phyloP scores from a whole-genome alignment of 2,329 filamentous ascomycete genomes.

The Thielaviopsis cerberus region DNA sequence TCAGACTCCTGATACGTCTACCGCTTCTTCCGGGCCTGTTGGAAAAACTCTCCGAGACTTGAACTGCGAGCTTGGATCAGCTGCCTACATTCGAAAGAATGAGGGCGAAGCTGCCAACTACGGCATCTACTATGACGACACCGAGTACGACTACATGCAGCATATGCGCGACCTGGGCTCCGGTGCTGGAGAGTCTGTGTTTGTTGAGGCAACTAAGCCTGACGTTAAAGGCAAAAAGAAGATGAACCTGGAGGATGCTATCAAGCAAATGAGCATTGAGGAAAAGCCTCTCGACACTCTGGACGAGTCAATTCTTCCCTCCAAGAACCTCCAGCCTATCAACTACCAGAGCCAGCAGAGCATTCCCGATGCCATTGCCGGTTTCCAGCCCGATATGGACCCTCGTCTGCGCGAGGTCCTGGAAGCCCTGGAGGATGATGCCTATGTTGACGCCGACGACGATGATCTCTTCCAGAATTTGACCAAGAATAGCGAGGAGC shows the following conservation, averaged over 20 bases:
- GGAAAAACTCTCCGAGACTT: constrained; percentile 56
- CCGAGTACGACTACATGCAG: constrained; percentile 98
- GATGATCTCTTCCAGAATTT: constrained; percentile 71
- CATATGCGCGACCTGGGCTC: constrained; percentile 76
- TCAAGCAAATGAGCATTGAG: constrained; percentile 42
- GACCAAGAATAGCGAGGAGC: constrained; percentile 49
- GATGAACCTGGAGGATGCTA: constrained; percentile 62
- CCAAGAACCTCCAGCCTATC: constrained; percentile 55
- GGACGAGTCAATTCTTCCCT: constrained; percentile 58
- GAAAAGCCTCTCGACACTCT: constrained; percentile 39
- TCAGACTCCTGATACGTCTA: constrained; percentile 18
- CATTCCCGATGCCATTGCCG: constrained; percentile 74
- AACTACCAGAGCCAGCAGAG: constrained; percentile 90
- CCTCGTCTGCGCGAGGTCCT: constrained; percentile 75
- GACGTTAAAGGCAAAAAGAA: constrained; percentile 55
- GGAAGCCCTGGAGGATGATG: constrained; percentile 87
- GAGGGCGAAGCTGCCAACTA: constrained; percentile 92
- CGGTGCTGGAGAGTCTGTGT: constrained; percentile 52
- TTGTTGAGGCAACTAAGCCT: constrained; percentile 54
- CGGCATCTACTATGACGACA: constrained; percentile 88
- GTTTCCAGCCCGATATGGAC: constrained; percentile 97
- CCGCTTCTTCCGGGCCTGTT: constrained; percentile 22
- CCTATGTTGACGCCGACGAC: constrained; percentile 68
- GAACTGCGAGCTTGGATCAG: constrained; percentile 52
- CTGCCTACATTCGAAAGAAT: constrained; percentile 56